Conservation (phyloP, 2,329 filamentous ascomycete species). For the Neofusicoccum ribis region DNA sequence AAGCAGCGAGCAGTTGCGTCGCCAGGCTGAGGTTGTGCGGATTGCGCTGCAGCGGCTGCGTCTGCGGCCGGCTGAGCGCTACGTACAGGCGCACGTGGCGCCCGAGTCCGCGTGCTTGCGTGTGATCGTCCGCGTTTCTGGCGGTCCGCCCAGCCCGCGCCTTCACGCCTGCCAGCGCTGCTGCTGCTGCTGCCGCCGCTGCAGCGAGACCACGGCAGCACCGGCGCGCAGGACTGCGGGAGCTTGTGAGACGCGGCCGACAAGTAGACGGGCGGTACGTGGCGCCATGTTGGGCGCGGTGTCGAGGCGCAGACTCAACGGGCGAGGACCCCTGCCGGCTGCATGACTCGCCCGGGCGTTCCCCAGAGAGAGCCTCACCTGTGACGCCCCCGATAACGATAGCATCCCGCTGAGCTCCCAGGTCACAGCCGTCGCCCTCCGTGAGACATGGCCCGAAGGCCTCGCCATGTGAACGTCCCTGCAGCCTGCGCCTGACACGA, state of each 20-base stretch:
- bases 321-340: not conserved
- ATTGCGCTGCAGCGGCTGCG: not conserved
- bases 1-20: too few relatives aligned
- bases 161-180: not conserved
- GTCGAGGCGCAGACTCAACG: not conserved
- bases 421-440: not conserved
- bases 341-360: slow-evolving; percentile 9
- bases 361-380: slow-evolving; percentile 14
- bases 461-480: not conserved
- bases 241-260: not conserved
- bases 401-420: not conserved
- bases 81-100: slow-evolving; percentile 4
- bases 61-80: not conserved
- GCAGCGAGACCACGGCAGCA: not conserved
- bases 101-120: not conserved
- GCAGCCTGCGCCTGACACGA: slow-evolving; percentile 1
- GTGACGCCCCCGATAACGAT: slow-evolving; percentile 15
- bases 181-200: not conserved
- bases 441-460: not conserved
- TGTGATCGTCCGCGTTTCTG: not conserved
- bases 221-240: not conserved
- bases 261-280: slow-evolving; percentile 6
- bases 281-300: not conserved
- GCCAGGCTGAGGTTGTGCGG: not conserved
- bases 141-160: not conserved